Conservation (phyloP, 148 eudicot species). For the Rhododendron simsii region DNA sequence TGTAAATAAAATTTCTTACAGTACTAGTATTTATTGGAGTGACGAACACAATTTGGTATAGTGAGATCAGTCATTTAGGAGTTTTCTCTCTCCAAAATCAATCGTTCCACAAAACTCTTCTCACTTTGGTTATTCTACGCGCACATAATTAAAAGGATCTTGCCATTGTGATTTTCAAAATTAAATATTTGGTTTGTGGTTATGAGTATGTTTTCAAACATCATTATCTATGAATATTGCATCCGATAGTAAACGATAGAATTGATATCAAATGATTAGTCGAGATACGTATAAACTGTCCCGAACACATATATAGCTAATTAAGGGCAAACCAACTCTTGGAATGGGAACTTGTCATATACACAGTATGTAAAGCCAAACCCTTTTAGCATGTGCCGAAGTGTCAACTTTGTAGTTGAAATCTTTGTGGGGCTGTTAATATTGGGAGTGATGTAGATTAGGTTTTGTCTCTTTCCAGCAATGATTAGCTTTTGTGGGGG, state of each 20-base stretch:
- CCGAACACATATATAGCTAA: too few species aligned
- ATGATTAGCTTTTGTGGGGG: neutral
- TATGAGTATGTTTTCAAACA: too few species aligned
- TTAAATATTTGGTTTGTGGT: neutral
- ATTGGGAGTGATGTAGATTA: neutral
- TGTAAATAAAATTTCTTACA: too few species aligned
- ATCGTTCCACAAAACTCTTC: neutral
- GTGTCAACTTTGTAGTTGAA: neutral
- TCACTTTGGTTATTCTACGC: neutral
- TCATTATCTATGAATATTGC: too few species aligned
- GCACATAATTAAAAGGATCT: neutral
- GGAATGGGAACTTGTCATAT: neutral
- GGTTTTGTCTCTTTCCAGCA: neutral
- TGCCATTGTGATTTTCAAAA: neutral
- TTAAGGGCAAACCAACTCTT: neutral
- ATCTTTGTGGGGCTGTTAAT: neutral
- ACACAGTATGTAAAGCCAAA: neutral
- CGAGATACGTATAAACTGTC: too few species aligned
- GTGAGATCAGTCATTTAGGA: too few species aligned
- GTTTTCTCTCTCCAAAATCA: neutral
- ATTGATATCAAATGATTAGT: too few species aligned
- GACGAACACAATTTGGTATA: too few species aligned
- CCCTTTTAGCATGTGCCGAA: slow-evolving; percentile 2
- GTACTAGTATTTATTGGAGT: too few species aligned
- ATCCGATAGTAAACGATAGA: too few species aligned